phyloP scores from a whole-genome alignment of 257 asterid genomes.

The Voacanga thouarsii region DNA sequence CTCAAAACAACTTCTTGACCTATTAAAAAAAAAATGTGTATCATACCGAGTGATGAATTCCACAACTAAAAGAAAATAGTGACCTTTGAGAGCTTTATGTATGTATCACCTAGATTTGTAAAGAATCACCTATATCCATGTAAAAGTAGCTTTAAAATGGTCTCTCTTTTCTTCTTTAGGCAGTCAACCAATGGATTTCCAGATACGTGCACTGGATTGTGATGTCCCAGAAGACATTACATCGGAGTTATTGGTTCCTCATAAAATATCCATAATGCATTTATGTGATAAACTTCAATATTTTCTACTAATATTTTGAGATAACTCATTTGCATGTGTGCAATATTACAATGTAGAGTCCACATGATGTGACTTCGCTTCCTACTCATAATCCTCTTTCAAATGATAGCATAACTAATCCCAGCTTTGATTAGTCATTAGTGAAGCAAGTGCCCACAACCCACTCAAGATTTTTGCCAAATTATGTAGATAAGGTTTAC shows the following conservation, averaged over 20 bases:
- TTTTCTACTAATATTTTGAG: neutral
- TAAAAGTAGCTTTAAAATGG: constrained; percentile 3
- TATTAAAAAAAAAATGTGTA: too few relatives aligned
- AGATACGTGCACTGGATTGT: neutral
- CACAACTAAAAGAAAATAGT: too few relatives aligned
- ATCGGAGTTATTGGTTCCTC: too few relatives aligned
- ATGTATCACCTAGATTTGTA: too few relatives aligned
- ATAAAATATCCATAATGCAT: neutral
- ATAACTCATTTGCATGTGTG: neutral
- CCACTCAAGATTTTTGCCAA: too few relatives aligned
- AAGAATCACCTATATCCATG: neutral
- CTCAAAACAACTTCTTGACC: too few relatives aligned
- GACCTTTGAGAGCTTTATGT: too few relatives aligned
- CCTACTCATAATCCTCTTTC: neutral
- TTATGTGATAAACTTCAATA: neutral
- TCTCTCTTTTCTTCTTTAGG: neutral
- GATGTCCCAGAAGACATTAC: neutral
- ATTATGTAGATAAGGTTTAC: too few relatives aligned
- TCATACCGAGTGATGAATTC: too few relatives aligned
- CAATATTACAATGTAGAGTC: neutral
- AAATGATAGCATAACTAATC: neutral
- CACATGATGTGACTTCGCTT: neutral
- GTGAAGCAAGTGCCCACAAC: neutral
- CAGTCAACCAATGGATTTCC: constrained; percentile 1
- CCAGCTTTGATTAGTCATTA: neutral